Percentiles rank a stretch among this genome's conserved stretches.
Evolutionary conservation across 2,329 filamentous ascomycete species (phyloP).

Genomic region (Tolypocladium ovalisporum): DNA sequence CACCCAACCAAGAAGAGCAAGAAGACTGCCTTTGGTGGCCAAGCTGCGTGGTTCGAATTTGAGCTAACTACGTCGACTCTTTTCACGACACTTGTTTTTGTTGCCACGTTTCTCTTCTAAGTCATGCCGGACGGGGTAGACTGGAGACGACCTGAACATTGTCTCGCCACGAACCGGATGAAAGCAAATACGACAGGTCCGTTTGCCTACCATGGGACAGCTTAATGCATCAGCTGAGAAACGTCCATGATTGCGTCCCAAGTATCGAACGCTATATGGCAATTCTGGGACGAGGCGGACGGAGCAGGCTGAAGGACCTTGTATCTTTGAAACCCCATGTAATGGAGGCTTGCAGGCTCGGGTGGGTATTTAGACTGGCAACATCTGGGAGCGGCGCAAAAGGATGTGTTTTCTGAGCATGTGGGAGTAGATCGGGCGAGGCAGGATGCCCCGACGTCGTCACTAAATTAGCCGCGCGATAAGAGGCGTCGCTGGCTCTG

Average conservation of each 20-base stretch:
- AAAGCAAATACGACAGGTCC: neutral
- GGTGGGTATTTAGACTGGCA: neutral
- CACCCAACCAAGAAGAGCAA: constrained; percentile 39
- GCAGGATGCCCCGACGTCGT: neutral
- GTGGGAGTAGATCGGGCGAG: neutral
- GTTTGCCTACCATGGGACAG: neutral
- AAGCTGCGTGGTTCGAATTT: constrained; percentile 45
- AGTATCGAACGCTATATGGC: neutral
- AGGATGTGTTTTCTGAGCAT: neutral
- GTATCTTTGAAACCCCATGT: neutral
- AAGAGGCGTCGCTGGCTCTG: neutral
- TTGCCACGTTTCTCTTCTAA: constrained; percentile 23
- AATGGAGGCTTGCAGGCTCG: neutral
- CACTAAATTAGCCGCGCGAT: neutral
- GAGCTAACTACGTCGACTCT: constrained; percentile 39
- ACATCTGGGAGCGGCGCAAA: neutral
- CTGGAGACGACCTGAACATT: neutral
- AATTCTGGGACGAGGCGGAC: neutral
- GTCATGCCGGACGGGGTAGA: neutral
- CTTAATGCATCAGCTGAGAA: neutral
- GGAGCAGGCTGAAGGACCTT: neutral
- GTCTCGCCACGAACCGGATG: neutral
- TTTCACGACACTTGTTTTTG: constrained; percentile 39
- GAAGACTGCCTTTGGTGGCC: constrained; percentile 42
- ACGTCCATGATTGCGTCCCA: neutral